phyloP scores from a whole-genome alignment of 1,139 yeast genomes.

The Groenewaldozyma sp. region DNA sequence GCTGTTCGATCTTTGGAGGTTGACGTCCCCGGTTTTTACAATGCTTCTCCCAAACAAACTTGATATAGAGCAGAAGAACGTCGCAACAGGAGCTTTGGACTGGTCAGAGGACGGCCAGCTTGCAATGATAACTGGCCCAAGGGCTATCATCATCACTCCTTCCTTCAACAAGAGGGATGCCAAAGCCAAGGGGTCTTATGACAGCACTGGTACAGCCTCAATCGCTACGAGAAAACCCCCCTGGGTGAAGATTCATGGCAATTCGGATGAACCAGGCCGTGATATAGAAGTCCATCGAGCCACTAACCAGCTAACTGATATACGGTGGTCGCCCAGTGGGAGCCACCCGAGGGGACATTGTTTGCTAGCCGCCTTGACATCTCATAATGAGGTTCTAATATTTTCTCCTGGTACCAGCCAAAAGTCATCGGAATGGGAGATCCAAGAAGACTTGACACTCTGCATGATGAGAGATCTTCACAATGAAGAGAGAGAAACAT shows the following conservation, averaged over 20 bases:
- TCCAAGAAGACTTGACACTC: conserved; percentile 8
- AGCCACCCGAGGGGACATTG: conserved; percentile 11
- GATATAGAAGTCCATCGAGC: too few relatives aligned
- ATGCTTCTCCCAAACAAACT: too few relatives aligned
- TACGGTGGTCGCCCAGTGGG: conserved; percentile 21
- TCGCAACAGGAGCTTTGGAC: conserved; percentile 15
- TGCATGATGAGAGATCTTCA: conserved; percentile 10
- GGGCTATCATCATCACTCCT: too few relatives aligned
- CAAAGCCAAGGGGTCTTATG: conserved; percentile 10
- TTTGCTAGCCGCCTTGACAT: conserved; percentile 15
- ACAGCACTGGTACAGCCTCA: conserved; percentile 11
- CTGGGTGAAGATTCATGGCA: neutral
- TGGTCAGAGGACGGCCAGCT: conserved; percentile 21
- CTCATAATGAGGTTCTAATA: conserved; percentile 15
- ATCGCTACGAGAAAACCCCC: conserved; percentile 8
- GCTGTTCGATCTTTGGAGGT: too few relatives aligned
- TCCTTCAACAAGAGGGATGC: too few relatives aligned
- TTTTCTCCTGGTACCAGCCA: conserved; percentile 16
- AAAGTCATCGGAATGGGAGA: conserved; percentile 13
- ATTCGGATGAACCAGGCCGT: too few relatives aligned
- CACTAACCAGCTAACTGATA: conserved; percentile 15
- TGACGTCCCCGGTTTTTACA: too few relatives aligned
- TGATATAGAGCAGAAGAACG: too few relatives aligned
- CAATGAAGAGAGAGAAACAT: too few relatives aligned
- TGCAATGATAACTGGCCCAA: conserved; percentile 14